These are phyloP conservation scores for Brassica cretica DNA, from an alignment of 345 rosid species.

Conservation along the genomic window DNA sequence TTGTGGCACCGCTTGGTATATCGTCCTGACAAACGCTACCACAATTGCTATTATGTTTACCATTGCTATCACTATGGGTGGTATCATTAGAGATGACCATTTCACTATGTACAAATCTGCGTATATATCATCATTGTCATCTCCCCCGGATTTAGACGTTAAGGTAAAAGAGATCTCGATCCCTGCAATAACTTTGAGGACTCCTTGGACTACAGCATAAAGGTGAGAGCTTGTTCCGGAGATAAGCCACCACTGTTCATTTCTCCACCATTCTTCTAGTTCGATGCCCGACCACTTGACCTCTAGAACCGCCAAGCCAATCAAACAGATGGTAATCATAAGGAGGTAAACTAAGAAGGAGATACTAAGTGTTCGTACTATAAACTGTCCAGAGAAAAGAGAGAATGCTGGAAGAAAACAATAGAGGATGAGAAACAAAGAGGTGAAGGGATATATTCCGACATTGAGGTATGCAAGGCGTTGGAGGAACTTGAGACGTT, in stretches of 20 bases:
- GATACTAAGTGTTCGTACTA: not conserved
- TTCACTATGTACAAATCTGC: not conserved
- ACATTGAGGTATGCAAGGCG: not conserved
- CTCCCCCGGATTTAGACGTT: not conserved
- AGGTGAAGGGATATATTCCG: not conserved
- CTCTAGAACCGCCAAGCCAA: not conserved
- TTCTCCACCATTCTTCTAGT: not conserved
- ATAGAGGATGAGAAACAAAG: not conserved
- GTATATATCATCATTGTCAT: not conserved
- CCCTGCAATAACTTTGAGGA: not conserved
- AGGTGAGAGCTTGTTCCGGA: not conserved
- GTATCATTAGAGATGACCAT: not conserved
- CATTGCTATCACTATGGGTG: not conserved
- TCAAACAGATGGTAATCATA: not conserved
- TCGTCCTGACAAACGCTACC: not conserved
- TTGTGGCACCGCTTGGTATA: not conserved
- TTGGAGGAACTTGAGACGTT: constrained; percentile 5
- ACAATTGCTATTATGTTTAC: not conserved
- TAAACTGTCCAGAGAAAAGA: constrained; percentile 2
- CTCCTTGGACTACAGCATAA: not conserved
- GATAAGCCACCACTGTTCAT: constrained; percentile 4
- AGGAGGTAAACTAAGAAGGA: constrained; percentile 2
- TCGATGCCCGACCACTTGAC: not conserved
- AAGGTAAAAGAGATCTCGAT: not conserved
- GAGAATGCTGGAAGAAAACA: not conserved